Percentiles rank a stretch among this genome's conserved stretches.
Conservation (phyloP, 768 basidiomycete genomes). For the Lanmaoa rubissima region DNA sequence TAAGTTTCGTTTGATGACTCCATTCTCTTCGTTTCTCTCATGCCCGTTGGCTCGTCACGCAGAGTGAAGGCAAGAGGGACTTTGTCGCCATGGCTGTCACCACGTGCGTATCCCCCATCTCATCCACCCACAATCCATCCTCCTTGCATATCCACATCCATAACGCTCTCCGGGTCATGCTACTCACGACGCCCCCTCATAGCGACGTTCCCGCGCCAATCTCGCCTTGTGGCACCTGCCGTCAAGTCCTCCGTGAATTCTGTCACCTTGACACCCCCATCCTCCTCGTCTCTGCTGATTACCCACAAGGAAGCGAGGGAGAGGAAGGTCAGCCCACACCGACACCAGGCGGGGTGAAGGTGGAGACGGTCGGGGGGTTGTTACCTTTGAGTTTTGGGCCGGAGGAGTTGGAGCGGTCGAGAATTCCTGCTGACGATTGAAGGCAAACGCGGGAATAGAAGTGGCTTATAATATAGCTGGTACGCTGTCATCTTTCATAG, state of each 20-base stretch:
- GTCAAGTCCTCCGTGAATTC: slow-evolving; percentile 89
- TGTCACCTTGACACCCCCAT: slow-evolving; percentile 72
- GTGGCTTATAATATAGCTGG: background rate
- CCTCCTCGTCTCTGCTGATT: slow-evolving; percentile 66
- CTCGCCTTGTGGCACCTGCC: slow-evolving; percentile 92
- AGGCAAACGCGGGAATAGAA: background rate
- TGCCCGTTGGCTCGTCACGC: background rate
- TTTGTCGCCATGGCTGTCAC: slow-evolving; percentile 82
- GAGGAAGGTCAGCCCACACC: slow-evolving; percentile 25
- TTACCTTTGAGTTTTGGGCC: slow-evolving; percentile 90
- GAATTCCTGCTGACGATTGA: slow-evolving; percentile 2
- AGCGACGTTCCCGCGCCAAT: slow-evolving; percentile 69
- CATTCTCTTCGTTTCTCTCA: background rate
- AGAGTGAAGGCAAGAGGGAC: slow-evolving; percentile 76
- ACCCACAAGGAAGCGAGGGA: slow-evolving; percentile 24
- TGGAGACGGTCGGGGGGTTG: slow-evolving; percentile 69
- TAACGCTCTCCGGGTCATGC: background rate
- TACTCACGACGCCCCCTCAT: background rate
- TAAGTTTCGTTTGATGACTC: slow-evolving; percentile 36
- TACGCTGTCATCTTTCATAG: background rate
- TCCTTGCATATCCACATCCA: background rate
- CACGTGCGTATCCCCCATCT: slow-evolving; percentile 46
- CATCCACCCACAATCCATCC: background rate
- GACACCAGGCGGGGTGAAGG: slow-evolving; percentile 44
- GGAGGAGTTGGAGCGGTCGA: slow-evolving; percentile 64